phyloP scores from a whole-genome alignment of 2,329 filamentous ascomycete genomes.

The Nothopassalora personata region DNA sequence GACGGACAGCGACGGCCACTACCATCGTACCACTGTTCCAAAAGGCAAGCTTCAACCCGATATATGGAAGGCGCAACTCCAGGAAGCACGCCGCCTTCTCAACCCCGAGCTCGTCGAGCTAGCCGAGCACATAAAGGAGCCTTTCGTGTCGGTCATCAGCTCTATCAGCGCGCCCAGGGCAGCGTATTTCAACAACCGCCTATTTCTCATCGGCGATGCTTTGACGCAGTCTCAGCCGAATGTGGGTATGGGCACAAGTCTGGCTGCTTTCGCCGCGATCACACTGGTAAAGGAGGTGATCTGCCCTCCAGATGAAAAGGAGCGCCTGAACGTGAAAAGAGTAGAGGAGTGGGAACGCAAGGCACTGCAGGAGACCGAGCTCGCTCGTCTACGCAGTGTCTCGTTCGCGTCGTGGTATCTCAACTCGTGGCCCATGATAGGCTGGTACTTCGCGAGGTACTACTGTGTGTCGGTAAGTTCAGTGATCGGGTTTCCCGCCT shows the following conservation, averaged over 20 bases:
- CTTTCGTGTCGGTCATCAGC: slow-evolving; percentile 28
- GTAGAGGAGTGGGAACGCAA: slow-evolving; percentile 20
- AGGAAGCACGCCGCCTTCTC: slow-evolving; percentile 16
- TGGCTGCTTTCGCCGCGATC: slow-evolving; percentile 22
- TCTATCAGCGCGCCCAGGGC: slow-evolving; percentile 23
- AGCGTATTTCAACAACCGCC: slow-evolving; percentile 22
- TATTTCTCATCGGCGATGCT: slow-evolving; percentile 31
- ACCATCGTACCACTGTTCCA: slow-evolving; percentile 27
- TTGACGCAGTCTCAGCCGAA: slow-evolving; percentile 28
- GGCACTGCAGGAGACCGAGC: slow-evolving; percentile 5
- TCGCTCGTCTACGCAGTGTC: slow-evolving; percentile 8
- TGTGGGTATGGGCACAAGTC: slow-evolving; percentile 24
- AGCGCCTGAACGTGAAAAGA: slow-evolving; percentile 5
- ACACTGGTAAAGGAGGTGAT: slow-evolving; percentile 23
- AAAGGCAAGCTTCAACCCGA: slow-evolving; percentile 26
- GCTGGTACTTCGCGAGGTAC: slow-evolving; percentile 9
- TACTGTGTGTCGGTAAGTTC: not conserved
- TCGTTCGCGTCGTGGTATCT: slow-evolving; percentile 18
- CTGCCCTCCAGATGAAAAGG: slow-evolving; percentile 6
- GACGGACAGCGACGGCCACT: slow-evolving; percentile 27
- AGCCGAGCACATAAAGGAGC: slow-evolving; percentile 22
- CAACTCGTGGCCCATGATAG: slow-evolving; percentile 8
- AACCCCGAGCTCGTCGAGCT: slow-evolving; percentile 25
- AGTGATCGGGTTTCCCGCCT: not conserved
- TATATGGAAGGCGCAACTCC: slow-evolving; percentile 27